Conservation (phyloP, 148 eudicot genomes). For the Fagopyrum tataricum region DNA sequence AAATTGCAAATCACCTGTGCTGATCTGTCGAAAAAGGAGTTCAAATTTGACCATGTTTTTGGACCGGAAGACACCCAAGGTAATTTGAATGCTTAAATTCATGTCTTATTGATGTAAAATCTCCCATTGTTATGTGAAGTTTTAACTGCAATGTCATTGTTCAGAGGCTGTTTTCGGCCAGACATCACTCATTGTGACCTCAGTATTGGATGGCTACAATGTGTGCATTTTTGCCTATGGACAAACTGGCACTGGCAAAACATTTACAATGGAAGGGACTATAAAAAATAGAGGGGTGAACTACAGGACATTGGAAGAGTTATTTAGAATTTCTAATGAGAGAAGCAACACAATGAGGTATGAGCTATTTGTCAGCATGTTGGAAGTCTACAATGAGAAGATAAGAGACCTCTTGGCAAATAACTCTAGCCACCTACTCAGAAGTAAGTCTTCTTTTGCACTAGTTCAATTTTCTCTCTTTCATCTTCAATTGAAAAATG, state of each 20-base stretch:
- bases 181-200: constrained; percentile 68
- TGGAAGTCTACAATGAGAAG: constrained; percentile 96
- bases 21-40: constrained; percentile 82
- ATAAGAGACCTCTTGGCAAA: constrained; percentile 84
- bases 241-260: constrained; percentile 97
- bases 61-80: constrained; percentile 80
- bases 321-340: constrained; percentile 52
- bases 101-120: not conserved
- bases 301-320: constrained; percentile 75
- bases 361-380: constrained; percentile 87
- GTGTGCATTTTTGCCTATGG: constrained; percentile 98
- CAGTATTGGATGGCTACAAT: constrained; percentile 53
- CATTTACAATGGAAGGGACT: constrained; percentile 97
- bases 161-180: constrained; percentile 71
- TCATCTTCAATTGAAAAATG: too few species aligned
- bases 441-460: constrained; percentile 43
- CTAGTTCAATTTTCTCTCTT: too few species aligned
- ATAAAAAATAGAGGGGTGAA: constrained; percentile 87
- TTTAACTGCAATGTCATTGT: constrained; percentile 20
- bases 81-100: constrained; percentile 6
- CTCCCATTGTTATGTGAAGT: not conserved
- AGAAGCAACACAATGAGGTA: constrained; percentile 65
- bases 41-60: constrained; percentile 92
- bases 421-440: constrained; percentile 52
- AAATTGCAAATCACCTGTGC: constrained; percentile 56